Evolutionary conservation across 805 yeast species (phyloP).

Genomic region (Sungouiozyma ichnusensis): DNA sequence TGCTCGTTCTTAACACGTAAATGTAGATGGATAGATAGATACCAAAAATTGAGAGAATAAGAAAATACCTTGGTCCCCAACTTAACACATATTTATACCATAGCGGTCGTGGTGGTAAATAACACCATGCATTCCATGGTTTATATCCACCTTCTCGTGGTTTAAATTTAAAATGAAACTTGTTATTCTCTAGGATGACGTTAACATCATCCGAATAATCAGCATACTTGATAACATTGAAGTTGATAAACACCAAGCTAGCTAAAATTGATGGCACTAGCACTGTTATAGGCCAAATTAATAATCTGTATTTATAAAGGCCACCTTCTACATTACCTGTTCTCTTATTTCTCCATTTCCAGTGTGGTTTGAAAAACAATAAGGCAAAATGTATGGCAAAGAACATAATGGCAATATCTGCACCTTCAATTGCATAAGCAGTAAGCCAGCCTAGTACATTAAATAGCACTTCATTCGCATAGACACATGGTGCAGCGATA

Average conservation of each 20-base stretch:
- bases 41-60: conserved; percentile 49
- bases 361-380: conserved; percentile 55
- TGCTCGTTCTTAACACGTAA: conserved; percentile 57
- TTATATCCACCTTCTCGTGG: conserved; percentile 40
- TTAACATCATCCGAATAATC: conserved; percentile 12
- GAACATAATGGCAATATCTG: conserved; percentile 70
- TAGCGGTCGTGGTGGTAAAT: conserved; percentile 56
- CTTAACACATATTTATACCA: conserved; percentile 68
- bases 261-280: conserved; percentile 60
- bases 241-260: conserved; percentile 54
- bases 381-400: conserved; percentile 78
- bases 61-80: conserved; percentile 73
- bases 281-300: conserved; percentile 48
- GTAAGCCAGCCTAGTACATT: conserved; percentile 73
- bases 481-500: conserved; percentile 33
- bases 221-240: conserved; percentile 9
- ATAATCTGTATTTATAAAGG: conserved; percentile 44
- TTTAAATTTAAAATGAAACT: conserved; percentile 12
- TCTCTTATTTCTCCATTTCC: conserved; percentile 32
- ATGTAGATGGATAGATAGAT: conserved; percentile 64
- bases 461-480: conserved; percentile 41
- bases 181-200: conserved; percentile 19
- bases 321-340: conserved; percentile 60
- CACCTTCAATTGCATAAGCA: conserved; percentile 71
- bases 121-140: conserved; percentile 67